Base-by-base conservation (phyloP, 2,329 filamentous ascomycete species). In the Diaporthe capsici region DNA sequence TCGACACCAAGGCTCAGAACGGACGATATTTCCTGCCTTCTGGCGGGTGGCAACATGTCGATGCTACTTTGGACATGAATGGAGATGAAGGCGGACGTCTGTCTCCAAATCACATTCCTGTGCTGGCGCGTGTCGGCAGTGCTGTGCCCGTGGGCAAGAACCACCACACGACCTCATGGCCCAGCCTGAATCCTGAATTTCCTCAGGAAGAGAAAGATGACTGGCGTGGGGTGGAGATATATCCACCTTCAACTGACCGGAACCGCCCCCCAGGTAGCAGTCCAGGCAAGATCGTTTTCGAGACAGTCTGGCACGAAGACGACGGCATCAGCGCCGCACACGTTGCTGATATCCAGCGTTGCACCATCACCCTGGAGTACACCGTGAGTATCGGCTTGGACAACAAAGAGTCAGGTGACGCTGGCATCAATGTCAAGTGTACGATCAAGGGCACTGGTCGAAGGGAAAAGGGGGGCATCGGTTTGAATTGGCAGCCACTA, bases 161-260 rank as follows among this genome's bases (percentile, higher is more conserved):
- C n/a, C 49, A 34, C 49, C 65, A 70, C 34, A 55, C 65, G 47
- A 70, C 34, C 8, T 55, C 65, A n/a, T 55, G n/a, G 13, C 47
- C 65, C 8, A 25, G n/a, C 34, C 79, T 80, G 10, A 78, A 82
- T 53, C 79, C 77, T 0, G 82, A 84, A 76, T 82, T 82, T 73
- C 81, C 81, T 1, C 71, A 68, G 60, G 57, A 82, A 34, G 79
- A 79, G 58, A 81, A 79, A 55, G 82, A 84, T 61, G 81, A 84
- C 77, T 82, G 79, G 78, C 80, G 82, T 15, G 82, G 79, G 4
- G 79, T 83, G n/a, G 83, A 84, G 78, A 80, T 84, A 57, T 84
- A 81, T 77, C 83, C 83, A 13, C 81, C 82, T 4, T 80, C 78
- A 2, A 49, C 76, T 0, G 71, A 28, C 71, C 68, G 74, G n/a